Percentiles rank a stretch among this genome's conserved stretches.
Conservation (phyloP, 495 filamentous ascomycete species). For the Penicillium manginii region DNA sequence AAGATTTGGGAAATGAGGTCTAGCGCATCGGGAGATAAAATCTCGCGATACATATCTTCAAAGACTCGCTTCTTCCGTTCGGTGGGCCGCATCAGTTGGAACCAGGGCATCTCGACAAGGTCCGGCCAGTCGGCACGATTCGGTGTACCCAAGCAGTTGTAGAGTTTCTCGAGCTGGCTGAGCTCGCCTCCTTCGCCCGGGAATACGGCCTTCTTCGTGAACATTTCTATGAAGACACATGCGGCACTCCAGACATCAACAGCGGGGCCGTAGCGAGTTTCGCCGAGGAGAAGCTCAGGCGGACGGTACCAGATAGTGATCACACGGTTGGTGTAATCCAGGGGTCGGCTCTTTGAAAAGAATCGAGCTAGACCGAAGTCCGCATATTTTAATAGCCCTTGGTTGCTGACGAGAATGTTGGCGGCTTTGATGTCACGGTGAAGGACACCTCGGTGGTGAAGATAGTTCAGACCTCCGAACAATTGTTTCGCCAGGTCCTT, state of each 20-base stretch:
- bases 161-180: constrained; percentile 94
- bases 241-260: constrained; percentile 99
- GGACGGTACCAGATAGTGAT: constrained; percentile 96
- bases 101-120: constrained; percentile 93
- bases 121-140: constrained; percentile 83
- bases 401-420: constrained; percentile 91
- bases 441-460: constrained; percentile 89
- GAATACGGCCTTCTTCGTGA: constrained; percentile 92
- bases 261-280: constrained; percentile 90
- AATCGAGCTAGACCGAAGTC: constrained; percentile 98
- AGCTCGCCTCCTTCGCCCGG: constrained; percentile 94
- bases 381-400: constrained; percentile 86
- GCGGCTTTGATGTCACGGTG: constrained; percentile 96
- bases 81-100: constrained; percentile 79
- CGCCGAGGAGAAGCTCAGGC: constrained; percentile 90
- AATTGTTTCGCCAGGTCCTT: constrained; percentile 94
- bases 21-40: constrained; percentile 75
- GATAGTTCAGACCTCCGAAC: constrained; percentile 91
- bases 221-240: constrained; percentile 96
- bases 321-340: constrained; percentile 98
- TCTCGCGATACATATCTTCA: constrained; percentile 75
- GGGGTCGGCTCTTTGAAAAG: constrained; percentile 86
- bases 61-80: constrained; percentile 79
- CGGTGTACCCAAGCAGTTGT: constrained; percentile 89
- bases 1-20: constrained; percentile 83